These are phyloP conservation scores for Laburnicola sp. DNA, from an alignment of 2,329 filamentous ascomycete genomes.

Conservation along the genomic window DNA sequence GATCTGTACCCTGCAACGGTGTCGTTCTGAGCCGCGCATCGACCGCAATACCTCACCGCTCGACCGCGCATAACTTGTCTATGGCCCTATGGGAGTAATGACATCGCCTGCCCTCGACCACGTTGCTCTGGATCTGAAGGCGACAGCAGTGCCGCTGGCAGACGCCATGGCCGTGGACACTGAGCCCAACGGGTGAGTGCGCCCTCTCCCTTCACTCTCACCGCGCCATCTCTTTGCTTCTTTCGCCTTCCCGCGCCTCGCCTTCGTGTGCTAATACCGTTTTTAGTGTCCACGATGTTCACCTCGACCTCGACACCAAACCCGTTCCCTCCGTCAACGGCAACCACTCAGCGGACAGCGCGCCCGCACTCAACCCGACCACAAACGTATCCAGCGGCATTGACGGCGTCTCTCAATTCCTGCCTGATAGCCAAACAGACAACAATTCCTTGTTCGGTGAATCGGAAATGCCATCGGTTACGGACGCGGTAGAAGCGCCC, in stretches of 20 bases:
- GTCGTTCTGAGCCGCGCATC: slow-evolving; percentile 11
- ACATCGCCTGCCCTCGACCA: slow-evolving; percentile 43
- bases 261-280: slow-evolving; percentile 20
- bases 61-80: slow-evolving; percentile 23
- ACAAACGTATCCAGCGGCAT: slow-evolving; percentile 50
- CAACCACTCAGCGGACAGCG: slow-evolving; percentile 28
- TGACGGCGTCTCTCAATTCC: slow-evolving; percentile 48
- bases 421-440: slow-evolving; percentile 47
- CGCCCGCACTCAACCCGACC: slow-evolving; percentile 42
- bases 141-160: slow-evolving; percentile 50
- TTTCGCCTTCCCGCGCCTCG: slow-evolving; percentile 14
- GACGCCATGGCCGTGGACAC: slow-evolving; percentile 58
- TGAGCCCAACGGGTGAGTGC: slow-evolving; percentile 63
- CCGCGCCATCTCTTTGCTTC: slow-evolving; percentile 8
- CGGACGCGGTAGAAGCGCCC: slow-evolving; percentile 48
- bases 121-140: slow-evolving; percentile 55
- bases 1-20: slow-evolving; percentile 20
- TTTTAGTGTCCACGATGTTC: slow-evolving; percentile 38
- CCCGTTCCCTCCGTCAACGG: slow-evolving; percentile 37
- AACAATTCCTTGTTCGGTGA: slow-evolving; percentile 46
- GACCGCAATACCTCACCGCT: slow-evolving; percentile 18
- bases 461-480: slow-evolving; percentile 36
- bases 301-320: slow-evolving; percentile 30
- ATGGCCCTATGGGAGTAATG: slow-evolving; percentile 49
- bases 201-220: slow-evolving; percentile 30